These are phyloP conservation scores for Ophiostoma tasmaniense DNA, from an alignment of 2,329 filamentous ascomycete genomes.

Conservation along the genomic window DNA sequence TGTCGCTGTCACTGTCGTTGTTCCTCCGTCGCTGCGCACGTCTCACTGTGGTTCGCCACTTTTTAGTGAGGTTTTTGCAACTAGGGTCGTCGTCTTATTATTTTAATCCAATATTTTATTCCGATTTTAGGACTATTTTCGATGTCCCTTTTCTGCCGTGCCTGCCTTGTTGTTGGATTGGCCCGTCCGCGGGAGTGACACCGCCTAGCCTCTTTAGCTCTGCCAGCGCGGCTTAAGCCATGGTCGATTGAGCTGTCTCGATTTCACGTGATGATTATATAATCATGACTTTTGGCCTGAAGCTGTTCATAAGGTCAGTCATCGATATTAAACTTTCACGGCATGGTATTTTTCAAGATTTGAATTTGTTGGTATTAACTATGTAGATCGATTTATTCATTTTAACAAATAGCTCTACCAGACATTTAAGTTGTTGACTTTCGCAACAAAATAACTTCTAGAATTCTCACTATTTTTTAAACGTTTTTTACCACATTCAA, in stretches of 20 bases:
- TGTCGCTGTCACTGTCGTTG: not conserved
- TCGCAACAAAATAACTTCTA: no score
- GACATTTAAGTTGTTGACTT: no score
- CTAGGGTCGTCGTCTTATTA: conserved; percentile 1
- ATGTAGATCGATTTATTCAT: no score
- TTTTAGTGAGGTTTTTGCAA: conserved; percentile 5
- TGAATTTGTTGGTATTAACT: not conserved
- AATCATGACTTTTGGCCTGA: not conserved
- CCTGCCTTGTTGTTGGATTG: not conserved
- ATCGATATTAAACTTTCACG: not conserved
- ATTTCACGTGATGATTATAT: not conserved
- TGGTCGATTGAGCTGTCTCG: not conserved
- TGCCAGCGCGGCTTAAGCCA: not conserved
- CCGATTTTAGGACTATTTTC: not conserved
- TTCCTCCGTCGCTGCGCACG: not conserved
- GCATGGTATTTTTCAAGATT: not conserved
- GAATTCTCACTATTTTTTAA: no score
- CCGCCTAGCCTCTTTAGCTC: not conserved
- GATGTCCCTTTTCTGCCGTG: conserved; percentile 5
- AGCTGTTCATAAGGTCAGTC: not conserved
- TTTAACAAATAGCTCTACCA: no score
- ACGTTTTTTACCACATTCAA: no score
- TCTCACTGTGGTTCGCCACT: conserved; percentile 1
- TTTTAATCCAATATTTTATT: conserved; percentile 9
- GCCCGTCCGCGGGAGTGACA: conserved; percentile 2